Evolutionary conservation across 2,329 filamentous ascomycete species (phyloP).

Genomic region (Diplodia scrobiculata): DNA sequence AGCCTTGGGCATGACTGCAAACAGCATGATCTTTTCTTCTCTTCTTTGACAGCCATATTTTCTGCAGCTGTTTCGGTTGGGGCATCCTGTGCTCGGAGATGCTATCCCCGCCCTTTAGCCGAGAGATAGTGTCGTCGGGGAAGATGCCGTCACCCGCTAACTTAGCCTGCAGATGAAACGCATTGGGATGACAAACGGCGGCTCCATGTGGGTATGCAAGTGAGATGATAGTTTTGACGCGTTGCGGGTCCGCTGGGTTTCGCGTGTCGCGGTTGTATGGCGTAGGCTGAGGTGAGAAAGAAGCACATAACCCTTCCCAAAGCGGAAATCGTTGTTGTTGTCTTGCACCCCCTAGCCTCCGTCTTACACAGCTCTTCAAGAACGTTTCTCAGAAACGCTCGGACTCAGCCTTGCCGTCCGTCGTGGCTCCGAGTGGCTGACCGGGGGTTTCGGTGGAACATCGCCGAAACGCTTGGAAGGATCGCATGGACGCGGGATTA

Average conservation of each 20-base stretch:
- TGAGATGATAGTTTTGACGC: neutral
- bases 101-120: neutral
- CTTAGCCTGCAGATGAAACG: no score
- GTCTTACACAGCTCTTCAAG: neutral
- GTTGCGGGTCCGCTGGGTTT: no score
- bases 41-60: neutral
- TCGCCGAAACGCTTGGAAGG: constrained; percentile 17
- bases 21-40: neutral
- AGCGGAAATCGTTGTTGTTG: neutral
- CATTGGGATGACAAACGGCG: no score
- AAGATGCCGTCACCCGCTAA: no score
- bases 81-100: neutral
- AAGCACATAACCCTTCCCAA: neutral
- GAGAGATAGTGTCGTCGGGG: neutral
- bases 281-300: neutral
- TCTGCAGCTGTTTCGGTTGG: neutral
- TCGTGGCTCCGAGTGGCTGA: neutral
- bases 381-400: neutral
- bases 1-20: neutral
- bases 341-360: neutral
- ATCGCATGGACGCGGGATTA: constrained; percentile 3
- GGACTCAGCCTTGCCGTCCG: neutral
- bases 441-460: constrained; percentile 13
- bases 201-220: neutral
- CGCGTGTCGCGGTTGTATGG: no score